Evolutionary conservation across 169 alveolate species (phyloP), one percentile per base, ranked within the genome.

Genomic region (Plasmodium sp.): DNA sequence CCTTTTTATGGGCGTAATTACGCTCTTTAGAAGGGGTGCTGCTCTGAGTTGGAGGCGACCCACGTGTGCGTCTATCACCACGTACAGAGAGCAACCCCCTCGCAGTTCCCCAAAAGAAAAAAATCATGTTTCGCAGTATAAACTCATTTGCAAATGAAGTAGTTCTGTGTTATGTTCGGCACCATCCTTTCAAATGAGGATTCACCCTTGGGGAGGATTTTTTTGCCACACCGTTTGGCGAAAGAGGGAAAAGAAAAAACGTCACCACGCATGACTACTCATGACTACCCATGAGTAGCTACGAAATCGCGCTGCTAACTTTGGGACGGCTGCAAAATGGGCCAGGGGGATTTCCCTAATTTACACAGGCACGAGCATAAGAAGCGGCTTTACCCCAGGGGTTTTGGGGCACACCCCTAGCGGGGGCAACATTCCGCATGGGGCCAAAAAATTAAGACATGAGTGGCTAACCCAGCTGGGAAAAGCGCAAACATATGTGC

Each of bases 301-400:
- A 62, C n/a, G 34, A 22, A 0, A 16, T n/a, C 27, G 31, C 39
- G 14, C 34, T 62, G 75, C 34, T 62, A 22, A 62, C 18, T 62
- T 62, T 3, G 31, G 39, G 22, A 16, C 33, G 43, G 34, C 2
- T 56, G 43, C 5, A 54, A 56, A 83, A 62, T 45, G 51, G 54
- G 14, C 14, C 79, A 58, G 73, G 16, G 51, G 39, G 10, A 84
- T 14, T 51, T 75, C 27, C 84, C 85, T 85, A 74, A 45, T 85
- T 74, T 85, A 85, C 83, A 41, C n/a, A 51, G 58, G 81, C 51
- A 39, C 31, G 85, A 75, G 80, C 56, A 80, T 67, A 85, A 85
- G 33, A 74, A 51, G 31, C 16, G 58, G 41, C 51, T 56, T 14
- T 14, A 18, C 31, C 5, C 75, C 75, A 62, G 12, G 79, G 31